Base-by-base conservation (phyloP, 352 stramenopile species). In the Globisporangium heterothallicum region DNA sequence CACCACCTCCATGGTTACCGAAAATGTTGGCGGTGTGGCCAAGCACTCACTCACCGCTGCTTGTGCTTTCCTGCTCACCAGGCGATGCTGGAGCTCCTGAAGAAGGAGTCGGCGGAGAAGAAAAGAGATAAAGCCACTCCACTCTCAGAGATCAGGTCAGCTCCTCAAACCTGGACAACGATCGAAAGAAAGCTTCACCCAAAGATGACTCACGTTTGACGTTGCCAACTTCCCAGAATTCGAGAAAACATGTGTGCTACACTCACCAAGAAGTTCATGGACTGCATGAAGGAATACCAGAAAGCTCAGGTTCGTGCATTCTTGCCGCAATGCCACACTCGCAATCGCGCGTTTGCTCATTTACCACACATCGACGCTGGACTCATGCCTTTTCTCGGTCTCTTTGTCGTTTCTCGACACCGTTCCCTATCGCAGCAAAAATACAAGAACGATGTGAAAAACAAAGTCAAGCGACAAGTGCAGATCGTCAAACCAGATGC, bases 211-310 rank as follows among this genome's bases (percentile, higher is more conserved):
- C n/a, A n/a, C n/a, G n/a, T n/a, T n/a, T n/a, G n/a, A n/a, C n/a
- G n/a, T n/a, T n/a, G n/a, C n/a, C n/a, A n/a, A n/a, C n/a, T n/a
- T n/a, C 22, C 6, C 38, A 85, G 95, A 53, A 97, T 99, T 40
- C 84, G 96, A 27, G 95, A 98, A 56, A 99, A 99, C 66, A 92
- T 99, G 70, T 93, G 86, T 27, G 97, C 96, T 56, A 99, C 96
- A 4, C 71, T 99, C 22, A 98, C 94, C 4, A 94, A 97, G 48
- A 99, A 99, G 68, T 99, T 99, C 64, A 97, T 99, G 64, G 94
- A 98, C 68, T 91, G 97, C 58, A 98, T 98, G 87, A 99, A 99
- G 64, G 78, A 96, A 26, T 99, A 99, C 68, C 96, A 99, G 66
- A 94, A 95, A 53, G 82, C 92, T 12, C 65, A 70, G 58, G 62